A percentile compares a stretch with the other conserved stretches of the same genome.
Conservation (phyloP, 2,329 filamentous ascomycete genomes). For the Orbilia oligospora region DNA sequence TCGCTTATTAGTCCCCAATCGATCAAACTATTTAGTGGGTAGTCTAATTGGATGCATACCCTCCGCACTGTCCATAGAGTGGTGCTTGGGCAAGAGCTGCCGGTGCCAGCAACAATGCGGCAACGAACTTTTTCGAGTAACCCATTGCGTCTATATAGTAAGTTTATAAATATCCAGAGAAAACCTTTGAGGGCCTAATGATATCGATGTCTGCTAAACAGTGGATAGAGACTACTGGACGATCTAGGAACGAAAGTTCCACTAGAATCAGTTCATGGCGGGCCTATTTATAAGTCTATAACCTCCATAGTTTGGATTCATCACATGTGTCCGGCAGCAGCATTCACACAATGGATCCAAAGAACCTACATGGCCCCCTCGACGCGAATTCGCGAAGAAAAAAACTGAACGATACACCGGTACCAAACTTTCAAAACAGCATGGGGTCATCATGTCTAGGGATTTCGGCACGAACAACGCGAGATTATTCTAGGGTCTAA, state of each 20-base stretch:
- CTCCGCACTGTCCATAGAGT: slow-evolving; percentile 56
- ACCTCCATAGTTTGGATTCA: neutral
- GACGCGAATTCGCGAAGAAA: neutral
- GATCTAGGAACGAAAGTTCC: neutral
- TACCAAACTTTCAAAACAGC: slow-evolving; percentile 37
- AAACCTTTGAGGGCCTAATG: neutral
- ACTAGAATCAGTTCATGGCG: neutral
- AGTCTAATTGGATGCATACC: slow-evolving; percentile 20
- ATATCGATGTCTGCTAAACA: neutral
- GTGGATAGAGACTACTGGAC: neutral
- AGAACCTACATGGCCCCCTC: neutral
- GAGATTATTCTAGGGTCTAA: slow-evolving; percentile 10
- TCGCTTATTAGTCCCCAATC: neutral
- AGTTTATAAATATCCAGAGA: neutral
- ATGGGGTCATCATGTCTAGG: slow-evolving; percentile 8
- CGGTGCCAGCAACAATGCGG: slow-evolving; percentile 36
- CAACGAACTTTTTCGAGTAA: slow-evolving; percentile 28
- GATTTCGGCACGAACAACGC: slow-evolving; percentile 50
- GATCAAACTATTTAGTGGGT: neutral
- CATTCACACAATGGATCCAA: neutral
- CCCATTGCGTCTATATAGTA: slow-evolving; percentile 19
- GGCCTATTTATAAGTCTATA: slow-evolving; percentile 32
- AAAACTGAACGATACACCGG: neutral
- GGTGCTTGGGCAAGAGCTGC: slow-evolving; percentile 37
- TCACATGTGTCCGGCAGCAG: neutral